Evolutionary conservation across 2,329 filamentous ascomycete genomes (phyloP), one percentile per base, ranked within the genome.

Genomic region (Cercospora berteroae): DNA sequence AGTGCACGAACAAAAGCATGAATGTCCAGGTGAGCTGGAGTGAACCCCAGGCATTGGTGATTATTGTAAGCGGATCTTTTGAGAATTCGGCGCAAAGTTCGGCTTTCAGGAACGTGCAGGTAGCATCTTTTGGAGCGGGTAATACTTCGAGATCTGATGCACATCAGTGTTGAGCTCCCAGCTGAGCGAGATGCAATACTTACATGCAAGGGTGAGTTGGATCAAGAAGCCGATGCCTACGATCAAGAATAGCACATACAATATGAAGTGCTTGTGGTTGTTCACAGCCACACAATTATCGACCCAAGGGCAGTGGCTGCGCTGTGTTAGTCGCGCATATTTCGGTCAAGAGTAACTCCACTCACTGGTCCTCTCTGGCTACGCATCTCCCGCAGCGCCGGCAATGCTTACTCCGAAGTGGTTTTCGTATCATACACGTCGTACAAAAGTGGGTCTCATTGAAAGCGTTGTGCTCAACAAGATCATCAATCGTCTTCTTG

Each of bases 261-360:
- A 82, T 75, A 97, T 91, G 79, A 99, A 99, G 74, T 97, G 94
- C 13, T 95, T 89, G 76, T 98, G 91, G 78, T 98, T 99, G 82
- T 98, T 98, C 70, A 95, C 87, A 52, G 92, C 95, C 50, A 99
- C 88, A 75, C 95, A 99, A 80, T 97, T 98, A 81, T 96, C 91
- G 25, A 98, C 92, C 95, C 95, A 99, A 0, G 95, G 95, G 76
- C 95, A 99, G 77, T 99, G 95, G 76, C 93, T 96, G 71, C 33
- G n/a, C 55, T 33, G 12, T 3, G 27, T 64, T 31, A 68, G 65
- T 67, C 20, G 66, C 12, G 63, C 20, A 27, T 25, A 16, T 4
- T 29, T 18, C n/a, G 12, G 2, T 23, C 33, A 10, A 25, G 18
- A 13, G 36, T n/a, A 12, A 23, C 12, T 33, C 48, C 12, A 85